These are phyloP conservation scores for Primulina tabacum DNA, from an alignment of 257 asterid species.

Conservation along the genomic window DNA sequence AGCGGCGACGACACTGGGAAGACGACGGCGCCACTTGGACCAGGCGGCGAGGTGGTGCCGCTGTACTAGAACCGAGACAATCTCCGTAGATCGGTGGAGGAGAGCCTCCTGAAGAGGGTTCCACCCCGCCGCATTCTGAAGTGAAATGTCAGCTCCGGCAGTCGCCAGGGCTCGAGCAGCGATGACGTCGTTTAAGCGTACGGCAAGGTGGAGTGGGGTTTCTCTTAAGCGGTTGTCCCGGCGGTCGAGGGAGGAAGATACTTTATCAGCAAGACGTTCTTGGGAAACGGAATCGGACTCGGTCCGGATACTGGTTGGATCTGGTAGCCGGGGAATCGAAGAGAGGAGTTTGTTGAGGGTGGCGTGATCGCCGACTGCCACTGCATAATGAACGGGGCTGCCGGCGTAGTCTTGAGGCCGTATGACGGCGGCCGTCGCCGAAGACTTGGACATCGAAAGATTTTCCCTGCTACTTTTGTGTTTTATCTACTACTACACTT, in stretches of 20 bases:
- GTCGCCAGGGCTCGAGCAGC: slow-evolving; percentile 56
- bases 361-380: slow-evolving; percentile 61
- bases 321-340: slow-evolving; percentile 52
- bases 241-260: slow-evolving; percentile 69
- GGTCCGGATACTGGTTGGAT: slow-evolving; percentile 45
- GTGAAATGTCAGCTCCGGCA: slow-evolving; percentile 85
- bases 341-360: slow-evolving; percentile 51
- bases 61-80: slow-evolving; percentile 61
- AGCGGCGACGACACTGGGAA: slow-evolving; percentile 75
- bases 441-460: slow-evolving; percentile 46
- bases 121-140: slow-evolving; percentile 95
- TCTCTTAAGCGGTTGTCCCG: slow-evolving; percentile 74
- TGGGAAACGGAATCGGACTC: slow-evolving; percentile 67
- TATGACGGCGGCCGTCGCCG: slow-evolving; percentile 42
- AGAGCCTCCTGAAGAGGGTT: slow-evolving; percentile 85
- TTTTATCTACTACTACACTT: not conserved
- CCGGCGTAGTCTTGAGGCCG: slow-evolving; percentile 65
- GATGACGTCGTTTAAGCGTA: slow-evolving; percentile 69
- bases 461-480: not conserved
- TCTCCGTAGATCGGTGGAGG: slow-evolving; percentile 71
- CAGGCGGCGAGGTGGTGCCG: slow-evolving; percentile 82
- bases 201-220: slow-evolving; percentile 92
- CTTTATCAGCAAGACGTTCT: slow-evolving; percentile 58
- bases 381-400: slow-evolving; percentile 87
- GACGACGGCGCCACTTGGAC: slow-evolving; percentile 93